Conservation (phyloP, 306 rosid genomes). For the Acacia crassicarpa region DNA sequence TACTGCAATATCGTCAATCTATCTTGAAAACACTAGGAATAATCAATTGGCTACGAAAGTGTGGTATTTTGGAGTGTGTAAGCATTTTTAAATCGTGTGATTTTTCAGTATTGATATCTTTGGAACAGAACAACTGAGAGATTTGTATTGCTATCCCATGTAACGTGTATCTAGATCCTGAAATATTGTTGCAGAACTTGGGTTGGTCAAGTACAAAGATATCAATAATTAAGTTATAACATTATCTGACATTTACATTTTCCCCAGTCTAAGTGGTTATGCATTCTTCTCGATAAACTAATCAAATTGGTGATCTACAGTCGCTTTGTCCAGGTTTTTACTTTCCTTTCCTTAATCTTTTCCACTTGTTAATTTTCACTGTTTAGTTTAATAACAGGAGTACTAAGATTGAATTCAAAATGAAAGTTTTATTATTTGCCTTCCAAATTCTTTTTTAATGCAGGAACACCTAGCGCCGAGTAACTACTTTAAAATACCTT, state of each 20-base stretch:
- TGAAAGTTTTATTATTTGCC: background rate
- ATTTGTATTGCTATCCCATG: background rate
- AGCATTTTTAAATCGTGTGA: background rate
- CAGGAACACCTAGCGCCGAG: conserved; percentile 84
- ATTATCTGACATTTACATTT: conserved; percentile 19
- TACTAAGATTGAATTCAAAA: background rate
- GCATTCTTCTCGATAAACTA: conserved; percentile 51
- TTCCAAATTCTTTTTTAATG: conserved; percentile 25
- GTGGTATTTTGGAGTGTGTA: background rate
- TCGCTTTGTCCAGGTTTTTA: conserved; percentile 60
- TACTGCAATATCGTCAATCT: background rate
- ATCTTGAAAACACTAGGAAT: background rate
- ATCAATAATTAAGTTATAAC: conserved; percentile 2
- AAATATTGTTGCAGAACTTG: background rate
- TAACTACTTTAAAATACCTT: conserved; percentile 79
- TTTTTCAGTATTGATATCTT: background rate
- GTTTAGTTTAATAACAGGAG: conserved; percentile 12
- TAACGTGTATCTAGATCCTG: background rate
- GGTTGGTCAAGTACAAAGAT: conserved; percentile 11
- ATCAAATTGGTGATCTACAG: conserved; percentile 63
- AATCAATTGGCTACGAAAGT: background rate
- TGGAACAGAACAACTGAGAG: background rate
- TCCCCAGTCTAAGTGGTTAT: conserved; percentile 61
- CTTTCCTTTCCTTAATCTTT: conserved; percentile 13
- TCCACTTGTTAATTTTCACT: background rate